Percentiles rank a stretch among this genome's conserved stretches.
Conservation (phyloP, 1,284 basidiomycete genomes). For the Xanthoconium separans region DNA sequence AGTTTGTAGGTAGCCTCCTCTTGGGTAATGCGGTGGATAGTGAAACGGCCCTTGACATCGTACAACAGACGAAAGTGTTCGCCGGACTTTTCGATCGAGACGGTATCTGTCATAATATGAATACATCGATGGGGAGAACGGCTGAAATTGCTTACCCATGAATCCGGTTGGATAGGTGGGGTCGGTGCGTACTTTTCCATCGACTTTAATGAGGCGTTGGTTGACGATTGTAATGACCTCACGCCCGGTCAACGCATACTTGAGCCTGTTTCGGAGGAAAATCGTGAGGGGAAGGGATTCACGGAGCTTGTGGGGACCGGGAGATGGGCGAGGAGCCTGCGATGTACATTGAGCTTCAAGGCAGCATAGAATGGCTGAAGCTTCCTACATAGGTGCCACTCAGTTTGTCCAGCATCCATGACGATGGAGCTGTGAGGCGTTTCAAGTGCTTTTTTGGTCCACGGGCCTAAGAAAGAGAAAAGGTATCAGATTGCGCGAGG, state of each 20-base stretch:
- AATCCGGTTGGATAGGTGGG: conserved; percentile 96
- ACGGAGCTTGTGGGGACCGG: conserved; percentile 98
- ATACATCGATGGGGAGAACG: not conserved
- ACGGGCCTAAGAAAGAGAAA: conserved; percentile 64
- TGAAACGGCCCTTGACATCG: conserved; percentile 99
- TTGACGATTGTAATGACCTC: conserved; percentile 96
- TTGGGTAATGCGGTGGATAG: conserved; percentile 98
- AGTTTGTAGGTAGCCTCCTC: conserved; percentile 99
- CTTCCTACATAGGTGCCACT: conserved; percentile 92
- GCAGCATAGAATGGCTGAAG: not conserved
- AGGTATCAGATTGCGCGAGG: conserved; percentile 15
- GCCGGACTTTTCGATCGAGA: conserved; percentile 97
- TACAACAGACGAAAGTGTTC: conserved; percentile 99
- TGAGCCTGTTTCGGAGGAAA: conserved; percentile 98
- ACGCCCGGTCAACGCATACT: conserved; percentile 96
- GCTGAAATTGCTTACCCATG: conserved; percentile 69
- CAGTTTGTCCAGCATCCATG: conserved; percentile 99
- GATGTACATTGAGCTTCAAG: conserved; percentile 8
- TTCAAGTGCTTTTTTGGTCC: conserved; percentile 99
- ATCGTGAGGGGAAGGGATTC: conserved; percentile 94
- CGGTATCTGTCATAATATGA: conserved; percentile 66
- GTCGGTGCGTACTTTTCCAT: conserved; percentile 98
- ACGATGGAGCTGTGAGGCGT: conserved; percentile 94
- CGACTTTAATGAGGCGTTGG: conserved; percentile 98
- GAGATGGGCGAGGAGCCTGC: conserved; percentile 92